Evolutionary conservation across 768 basidiomycete genomes (phyloP).

Genomic region (Mycena rebaudengoi): DNA sequence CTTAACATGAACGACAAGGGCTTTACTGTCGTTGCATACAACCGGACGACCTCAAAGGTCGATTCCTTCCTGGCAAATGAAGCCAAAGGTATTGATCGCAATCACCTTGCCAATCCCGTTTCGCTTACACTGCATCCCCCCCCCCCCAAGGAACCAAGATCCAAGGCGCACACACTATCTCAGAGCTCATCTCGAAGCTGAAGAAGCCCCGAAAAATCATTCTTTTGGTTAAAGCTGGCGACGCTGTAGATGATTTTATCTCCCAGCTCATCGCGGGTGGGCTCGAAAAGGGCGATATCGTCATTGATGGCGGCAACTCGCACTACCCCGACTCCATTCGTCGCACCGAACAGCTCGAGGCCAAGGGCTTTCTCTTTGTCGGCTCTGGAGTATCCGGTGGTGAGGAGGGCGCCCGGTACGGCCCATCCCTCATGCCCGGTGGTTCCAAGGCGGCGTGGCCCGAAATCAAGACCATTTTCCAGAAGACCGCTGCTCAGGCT

Average conservation of each 20-base stretch:
- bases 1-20: slow-evolving; percentile 99
- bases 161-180: slow-evolving; percentile 91
- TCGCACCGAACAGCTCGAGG: slow-evolving; percentile 90
- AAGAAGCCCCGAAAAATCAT: slow-evolving; percentile 97
- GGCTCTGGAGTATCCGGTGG: slow-evolving; percentile 99
- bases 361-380: slow-evolving; percentile 95
- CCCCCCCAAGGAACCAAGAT: slow-evolving; percentile 83
- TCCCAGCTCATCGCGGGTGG: slow-evolving; percentile 78
- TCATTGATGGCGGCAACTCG: slow-evolving; percentile 99
- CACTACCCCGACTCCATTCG: slow-evolving; percentile 99
- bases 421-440: slow-evolving; percentile 99
- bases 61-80: slow-evolving; percentile 95
- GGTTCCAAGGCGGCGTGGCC: slow-evolving; percentile 96
- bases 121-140: slow-evolving; percentile 22
- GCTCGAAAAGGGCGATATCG: slow-evolving; percentile 96
- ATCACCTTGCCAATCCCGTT: slow-evolving; percentile 28
- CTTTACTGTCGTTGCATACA: slow-evolving; percentile 96
- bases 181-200: slow-evolving; percentile 92
- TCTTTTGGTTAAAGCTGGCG: slow-evolving; percentile 97
- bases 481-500: slow-evolving; percentile 95
- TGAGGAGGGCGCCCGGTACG: slow-evolving; percentile 97
- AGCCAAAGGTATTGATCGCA: slow-evolving; percentile 82
- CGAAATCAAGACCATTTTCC: slow-evolving; percentile 97
- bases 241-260: slow-evolving; percentile 97
- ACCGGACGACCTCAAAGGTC: slow-evolving; percentile 96